Percentiles rank a stretch among this genome's conserved stretches.
Evolutionary conservation across 345 rosid species (phyloP).

Genomic region (Linum lewisii): DNA sequence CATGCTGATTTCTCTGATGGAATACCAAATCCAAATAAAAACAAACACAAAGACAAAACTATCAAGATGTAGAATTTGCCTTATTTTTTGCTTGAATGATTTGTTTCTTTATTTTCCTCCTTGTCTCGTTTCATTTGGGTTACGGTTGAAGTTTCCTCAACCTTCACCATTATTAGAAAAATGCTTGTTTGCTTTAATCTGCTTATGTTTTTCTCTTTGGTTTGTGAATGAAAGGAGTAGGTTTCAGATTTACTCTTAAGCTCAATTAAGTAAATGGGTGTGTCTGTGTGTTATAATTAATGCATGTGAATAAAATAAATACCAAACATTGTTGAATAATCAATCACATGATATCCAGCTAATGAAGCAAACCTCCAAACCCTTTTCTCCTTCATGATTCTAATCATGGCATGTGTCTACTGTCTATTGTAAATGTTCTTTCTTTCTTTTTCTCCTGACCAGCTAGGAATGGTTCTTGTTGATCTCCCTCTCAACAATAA

Average conservation of each 20-base stretch:
- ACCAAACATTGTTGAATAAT: neutral
- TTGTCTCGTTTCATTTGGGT: neutral
- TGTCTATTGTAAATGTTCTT: slow-evolving; percentile 12
- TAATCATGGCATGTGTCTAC: neutral
- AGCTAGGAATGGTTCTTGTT: slow-evolving; percentile 29
- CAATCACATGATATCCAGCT: neutral
- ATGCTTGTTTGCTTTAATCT: neutral
- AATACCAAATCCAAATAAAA: neutral
- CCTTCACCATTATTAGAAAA: neutral
- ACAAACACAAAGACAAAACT: neutral
- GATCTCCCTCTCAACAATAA: slow-evolving; percentile 20
- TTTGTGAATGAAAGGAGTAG: too few relatives aligned
- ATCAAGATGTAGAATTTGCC: neutral
- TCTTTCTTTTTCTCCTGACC: slow-evolving; percentile 24
- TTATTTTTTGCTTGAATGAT: neutral
- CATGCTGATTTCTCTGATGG: slow-evolving; percentile 5
- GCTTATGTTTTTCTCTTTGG: too few relatives aligned
- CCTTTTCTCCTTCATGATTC: neutral
- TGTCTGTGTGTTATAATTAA: too few relatives aligned
- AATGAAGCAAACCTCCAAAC: neutral
- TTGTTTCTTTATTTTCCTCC: neutral
- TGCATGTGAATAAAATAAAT: too few relatives aligned
- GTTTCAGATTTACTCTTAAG: neutral
- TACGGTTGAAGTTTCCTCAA: neutral
- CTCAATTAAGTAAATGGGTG: too few relatives aligned